A percentile compares a stretch with the other conserved stretches of the same genome.
Evolutionary conservation across 441 rosid species (phyloP).

Genomic region (Francoa sonchifolia): DNA sequence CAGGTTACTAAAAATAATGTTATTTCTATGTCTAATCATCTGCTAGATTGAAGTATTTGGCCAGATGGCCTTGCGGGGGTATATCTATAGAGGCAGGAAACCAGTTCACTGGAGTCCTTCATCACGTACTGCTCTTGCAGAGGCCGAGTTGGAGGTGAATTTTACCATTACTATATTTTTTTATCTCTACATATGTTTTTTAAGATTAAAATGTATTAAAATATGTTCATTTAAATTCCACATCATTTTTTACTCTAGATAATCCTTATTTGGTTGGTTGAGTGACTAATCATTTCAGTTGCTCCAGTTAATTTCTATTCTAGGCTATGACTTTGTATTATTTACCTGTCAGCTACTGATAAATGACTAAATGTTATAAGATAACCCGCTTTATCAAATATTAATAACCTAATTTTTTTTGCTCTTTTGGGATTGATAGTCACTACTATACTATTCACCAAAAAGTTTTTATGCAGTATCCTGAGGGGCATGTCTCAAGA

Average conservation of each 20-base stretch:
- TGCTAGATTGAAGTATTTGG: slow-evolving; percentile 86
- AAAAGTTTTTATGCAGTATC: slow-evolving; percentile 61
- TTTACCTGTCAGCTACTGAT: no score
- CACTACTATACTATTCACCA: no score
- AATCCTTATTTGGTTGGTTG: no score
- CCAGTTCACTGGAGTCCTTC: slow-evolving; percentile 99
- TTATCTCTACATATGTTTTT: not conserved
- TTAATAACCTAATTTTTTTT: slow-evolving; percentile 6
- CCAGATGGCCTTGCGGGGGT: slow-evolving; percentile 79
- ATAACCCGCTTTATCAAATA: slow-evolving; percentile 5
- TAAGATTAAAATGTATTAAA: not conserved
- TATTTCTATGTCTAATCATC: no score
- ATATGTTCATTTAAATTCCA: not conserved
- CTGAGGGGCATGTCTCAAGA: slow-evolving; percentile 89
- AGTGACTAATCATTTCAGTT: not conserved
- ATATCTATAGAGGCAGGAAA: slow-evolving; percentile 86
- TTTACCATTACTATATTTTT: not conserved
- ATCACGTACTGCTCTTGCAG: slow-evolving; percentile 97
- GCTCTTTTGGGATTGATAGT: not conserved
- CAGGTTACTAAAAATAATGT: no score
- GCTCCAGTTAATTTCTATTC: not conserved
- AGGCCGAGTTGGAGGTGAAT: slow-evolving; percentile 94
- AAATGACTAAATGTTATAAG: not conserved
- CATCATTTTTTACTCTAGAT: no score
- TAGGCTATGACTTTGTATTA: slow-evolving; percentile 1